Base-by-base conservation (phyloP, 352 stramenopile species). In the Phytophthora cactorum region DNA sequence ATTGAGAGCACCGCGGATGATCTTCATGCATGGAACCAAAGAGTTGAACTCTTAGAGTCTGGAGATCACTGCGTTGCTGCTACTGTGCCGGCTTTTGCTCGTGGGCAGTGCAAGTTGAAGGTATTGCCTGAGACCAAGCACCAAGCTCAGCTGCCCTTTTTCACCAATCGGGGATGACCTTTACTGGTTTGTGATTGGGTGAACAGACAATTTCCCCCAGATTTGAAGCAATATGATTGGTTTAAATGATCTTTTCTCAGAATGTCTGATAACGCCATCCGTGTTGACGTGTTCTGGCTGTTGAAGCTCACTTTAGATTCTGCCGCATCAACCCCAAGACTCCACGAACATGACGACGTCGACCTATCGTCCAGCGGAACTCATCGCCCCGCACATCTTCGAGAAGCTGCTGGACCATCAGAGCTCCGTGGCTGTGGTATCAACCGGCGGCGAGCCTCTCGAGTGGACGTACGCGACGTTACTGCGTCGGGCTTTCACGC, bases 401-500 rank as follows among this genome's bases (percentile, higher is more conserved):
- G 62, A 75, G 43, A 73, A 73, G 54, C 27, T 78, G 45, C 46
- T 73, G n/a, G 47, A 55, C n/a, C 58, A 78, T 12, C 52, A 75
- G 46, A 63, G 52, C 41, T 66, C 58, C 6, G 55, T 72, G 17
- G 71, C 67, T 12, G 10, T 75, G 34, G 50, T 58, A 15, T 60
- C 58, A 4, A 64, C 55, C 1, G 52, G 22, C 27, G 54, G 52
- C 8, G 38, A 68, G 6, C 7, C 45, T 15, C 15, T 63, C 2
- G 50, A 72, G n/a, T 87, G 80, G 80, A 84, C 76, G 36, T 89
- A 84, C 55, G 71, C 74, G 44, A 53, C 75, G 43, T 52, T 90
- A 34, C 61, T 86, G n/a, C 29, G 54, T 46, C 65, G 72, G 10
- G 79, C 79, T 0, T 55, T 84, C 7, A 27, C 17, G 2, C 57